Conservation (phyloP, 192 early-diverging fungal species). For the Powellomyces hirtus region DNA sequence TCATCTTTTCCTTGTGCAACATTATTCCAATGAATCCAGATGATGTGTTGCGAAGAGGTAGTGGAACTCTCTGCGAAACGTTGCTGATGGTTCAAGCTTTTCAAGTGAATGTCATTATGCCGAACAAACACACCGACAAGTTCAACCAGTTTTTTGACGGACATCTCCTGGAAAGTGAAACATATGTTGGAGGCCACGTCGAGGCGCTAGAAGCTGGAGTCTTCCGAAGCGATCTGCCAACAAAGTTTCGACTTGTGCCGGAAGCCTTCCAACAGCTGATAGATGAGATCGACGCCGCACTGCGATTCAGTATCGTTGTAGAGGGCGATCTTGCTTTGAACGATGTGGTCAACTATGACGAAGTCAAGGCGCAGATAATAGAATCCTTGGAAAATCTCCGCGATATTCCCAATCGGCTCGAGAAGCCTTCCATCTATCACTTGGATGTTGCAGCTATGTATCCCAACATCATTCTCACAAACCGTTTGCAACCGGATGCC, state of each 20-base stretch:
- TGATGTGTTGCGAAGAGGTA: slow-evolving; percentile 93
- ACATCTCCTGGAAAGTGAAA: slow-evolving; percentile 88
- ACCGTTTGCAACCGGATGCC: slow-evolving; percentile 95
- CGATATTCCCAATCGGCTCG: slow-evolving; percentile 74
- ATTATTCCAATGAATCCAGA: slow-evolving; percentile 98
- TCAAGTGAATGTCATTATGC: slow-evolving; percentile 87
- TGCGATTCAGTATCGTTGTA: slow-evolving; percentile 83
- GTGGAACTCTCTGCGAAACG: slow-evolving; percentile 94
- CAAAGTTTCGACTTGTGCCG: slow-evolving; percentile 76
- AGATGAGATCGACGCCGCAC: slow-evolving; percentile 84
- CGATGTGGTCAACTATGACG: slow-evolving; percentile 86
- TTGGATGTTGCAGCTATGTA: slow-evolving; percentile 99
- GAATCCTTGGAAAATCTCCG: slow-evolving; percentile 66
- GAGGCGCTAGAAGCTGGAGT: slow-evolving; percentile 99
- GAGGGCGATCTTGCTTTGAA: slow-evolving; percentile 75
- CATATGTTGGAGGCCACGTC: slow-evolving; percentile 97
- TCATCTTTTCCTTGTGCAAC: slow-evolving; percentile 99
- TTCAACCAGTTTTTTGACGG: slow-evolving; percentile 80
- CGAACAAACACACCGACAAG: slow-evolving; percentile 91
- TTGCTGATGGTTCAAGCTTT: slow-evolving; percentile 96
- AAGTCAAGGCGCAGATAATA: slow-evolving; percentile 68
- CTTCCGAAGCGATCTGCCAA: slow-evolving; percentile 89
- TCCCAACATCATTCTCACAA: slow-evolving; percentile 98
- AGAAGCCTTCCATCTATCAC: slow-evolving; percentile 90
- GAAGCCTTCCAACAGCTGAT: slow-evolving; percentile 79